Conservation (phyloP, 2,329 filamentous ascomycete genomes). For the Escovopsis sp. region DNA sequence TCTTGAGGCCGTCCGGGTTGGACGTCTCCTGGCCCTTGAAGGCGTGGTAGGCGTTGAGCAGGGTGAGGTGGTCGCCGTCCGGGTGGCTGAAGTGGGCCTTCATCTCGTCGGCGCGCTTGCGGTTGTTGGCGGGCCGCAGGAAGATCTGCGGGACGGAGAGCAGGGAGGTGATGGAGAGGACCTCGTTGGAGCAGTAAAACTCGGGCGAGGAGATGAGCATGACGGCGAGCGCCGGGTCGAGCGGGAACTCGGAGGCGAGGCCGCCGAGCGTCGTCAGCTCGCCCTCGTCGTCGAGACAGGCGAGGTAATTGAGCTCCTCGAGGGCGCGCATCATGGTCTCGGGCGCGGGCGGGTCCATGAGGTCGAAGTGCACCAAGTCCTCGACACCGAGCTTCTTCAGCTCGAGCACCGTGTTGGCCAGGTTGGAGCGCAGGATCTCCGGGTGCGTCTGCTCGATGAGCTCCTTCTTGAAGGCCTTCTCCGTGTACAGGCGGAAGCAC, state of each 20-base stretch:
- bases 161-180: constrained; percentile 84
- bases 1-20: constrained; percentile 55
- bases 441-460: constrained; percentile 95
- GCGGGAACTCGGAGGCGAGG: constrained; percentile 84
- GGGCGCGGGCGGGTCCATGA: constrained; percentile 95
- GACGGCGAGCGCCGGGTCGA: constrained; percentile 86
- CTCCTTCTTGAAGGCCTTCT: constrained; percentile 92
- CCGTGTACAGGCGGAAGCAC: constrained; percentile 93
- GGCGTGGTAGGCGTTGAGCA: constrained; percentile 95
- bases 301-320: constrained; percentile 94
- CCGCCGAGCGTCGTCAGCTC: constrained; percentile 76
- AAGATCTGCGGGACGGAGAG: constrained; percentile 93
- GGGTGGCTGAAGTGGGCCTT: constrained; percentile 84
- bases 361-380: constrained; percentile 92
- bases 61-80: constrained; percentile 88
- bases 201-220: constrained; percentile 97
- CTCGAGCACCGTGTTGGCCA: constrained; percentile 88
- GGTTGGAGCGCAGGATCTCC: constrained; percentile 86
- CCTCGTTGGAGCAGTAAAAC: constrained; percentile 98
- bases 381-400: constrained; percentile 94
- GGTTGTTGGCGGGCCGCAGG: constrained; percentile 67
- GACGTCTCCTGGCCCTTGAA: constrained; percentile 59
- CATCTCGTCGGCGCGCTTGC: constrained; percentile 94
- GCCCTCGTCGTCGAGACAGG: constrained; percentile 91
- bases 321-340: constrained; percentile 97